Percentiles rank a stretch among this genome's conserved stretches.
These are phyloP conservation scores for Daldinia vernicosa DNA, from an alignment of 495 filamentous ascomycete species.

Conservation along the genomic window DNA sequence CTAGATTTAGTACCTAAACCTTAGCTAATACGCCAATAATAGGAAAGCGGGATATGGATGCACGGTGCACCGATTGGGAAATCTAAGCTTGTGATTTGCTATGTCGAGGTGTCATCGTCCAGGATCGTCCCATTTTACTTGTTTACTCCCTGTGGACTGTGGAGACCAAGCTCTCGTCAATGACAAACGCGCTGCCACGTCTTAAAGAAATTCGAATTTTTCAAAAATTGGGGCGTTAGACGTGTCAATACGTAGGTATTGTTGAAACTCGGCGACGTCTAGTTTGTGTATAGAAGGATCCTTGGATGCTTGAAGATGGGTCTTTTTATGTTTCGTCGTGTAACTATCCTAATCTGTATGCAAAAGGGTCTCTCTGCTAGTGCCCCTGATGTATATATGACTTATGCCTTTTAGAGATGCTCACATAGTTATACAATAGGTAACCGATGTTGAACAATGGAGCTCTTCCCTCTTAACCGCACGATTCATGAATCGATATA, in stretches of 20 bases:
- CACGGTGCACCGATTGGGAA: slow-evolving; percentile 29
- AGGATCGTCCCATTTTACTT: slow-evolving; percentile 35
- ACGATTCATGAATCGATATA: slow-evolving; percentile 45
- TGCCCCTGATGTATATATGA: neutral
- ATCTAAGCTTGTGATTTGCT: slow-evolving; percentile 17
- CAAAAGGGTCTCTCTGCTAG: neutral
- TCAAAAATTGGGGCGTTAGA: slow-evolving; percentile 1
- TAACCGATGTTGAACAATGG: slow-evolving; percentile 1
- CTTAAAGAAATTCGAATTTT: neutral
- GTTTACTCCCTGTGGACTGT: slow-evolving; percentile 22
- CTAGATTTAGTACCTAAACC: neutral
- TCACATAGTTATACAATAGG: slow-evolving; percentile 3
- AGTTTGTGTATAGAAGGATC: neutral
- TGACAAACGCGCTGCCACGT: slow-evolving; percentile 3
- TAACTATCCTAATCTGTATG: neutral
- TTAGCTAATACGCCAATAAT: slow-evolving; percentile 18
- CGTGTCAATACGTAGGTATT: slow-evolving; percentile 3
- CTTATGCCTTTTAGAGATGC: neutral
- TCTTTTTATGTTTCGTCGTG: neutral
- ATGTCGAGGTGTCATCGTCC: slow-evolving; percentile 36
- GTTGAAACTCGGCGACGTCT: neutral
- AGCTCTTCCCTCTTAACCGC: slow-evolving; percentile 3
- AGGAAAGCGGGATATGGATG: slow-evolving; percentile 9
- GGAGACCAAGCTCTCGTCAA: slow-evolving; percentile 18
- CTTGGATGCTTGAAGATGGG: neutral